Evolutionary conservation across 306 rosid species (phyloP), one percentile per base, ranked within the genome.

Genomic region (Quercus mongolica): DNA sequence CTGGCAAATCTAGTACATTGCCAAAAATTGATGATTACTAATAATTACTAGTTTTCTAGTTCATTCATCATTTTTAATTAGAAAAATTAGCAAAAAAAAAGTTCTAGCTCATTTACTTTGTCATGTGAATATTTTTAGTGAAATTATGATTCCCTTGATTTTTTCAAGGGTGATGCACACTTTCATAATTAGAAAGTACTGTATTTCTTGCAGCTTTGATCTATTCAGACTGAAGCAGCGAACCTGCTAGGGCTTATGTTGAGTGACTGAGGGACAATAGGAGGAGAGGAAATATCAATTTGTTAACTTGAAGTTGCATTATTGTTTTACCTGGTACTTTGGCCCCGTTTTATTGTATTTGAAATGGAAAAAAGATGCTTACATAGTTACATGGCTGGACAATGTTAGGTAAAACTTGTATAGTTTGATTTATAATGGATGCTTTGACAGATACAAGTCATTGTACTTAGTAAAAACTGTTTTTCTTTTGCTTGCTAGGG

Each of bases 401-500:
- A 19, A 15, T 67, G 70, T 63, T 31, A 11, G 35, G 41, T 18
- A 31, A 18, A 67, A 31, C 6, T 28, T 31, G 46, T 4, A 21
- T 67, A 19, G 25, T 67, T 33, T 6, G 51, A n/a, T 33, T 8
- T 19, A n/a, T 14, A 17, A 67, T 35, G 51, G 52, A 67, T 33
- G 28, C 26, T 6, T 64, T 19, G 51, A 18, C 23, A 19, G 49
- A 67, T 67, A 33, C 8, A 8, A 76, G 20, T 35, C 55, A 3
- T 61, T 70, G 65, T 67, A 67, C 33, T 19, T 67, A 19, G 49
- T 33, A 28, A 33, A 49, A 35, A 8, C 51, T 7, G 51, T 67
- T 19, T 75, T 1, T 57, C 63, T 67, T 73, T 49, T 67, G 68
- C 73, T 3, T 82, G 69, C 82, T 67, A 58, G 76, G 76, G 74